Conservation (phyloP, 1,139 yeast species). For the Candida tropicalis region DNA sequence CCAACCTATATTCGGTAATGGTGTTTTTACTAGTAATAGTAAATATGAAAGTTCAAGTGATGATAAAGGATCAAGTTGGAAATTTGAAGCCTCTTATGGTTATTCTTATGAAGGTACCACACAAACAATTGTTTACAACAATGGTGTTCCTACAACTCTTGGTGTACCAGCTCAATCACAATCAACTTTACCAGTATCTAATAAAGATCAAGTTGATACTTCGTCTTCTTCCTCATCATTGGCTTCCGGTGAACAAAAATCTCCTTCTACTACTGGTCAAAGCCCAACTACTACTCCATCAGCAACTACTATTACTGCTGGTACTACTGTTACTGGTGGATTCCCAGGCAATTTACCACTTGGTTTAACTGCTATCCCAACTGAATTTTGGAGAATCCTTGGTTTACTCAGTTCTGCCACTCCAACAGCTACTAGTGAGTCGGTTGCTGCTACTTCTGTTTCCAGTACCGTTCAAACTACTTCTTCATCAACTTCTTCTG, state of each 20-base stretch:
- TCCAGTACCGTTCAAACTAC: neutral
- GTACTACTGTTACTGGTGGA: neutral
- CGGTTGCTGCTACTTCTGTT: neutral
- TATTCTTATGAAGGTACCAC: neutral
- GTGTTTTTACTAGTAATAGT: neutral
- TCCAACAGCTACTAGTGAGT: neutral
- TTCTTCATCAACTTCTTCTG: too few relatives aligned
- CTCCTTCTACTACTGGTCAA: neutral
- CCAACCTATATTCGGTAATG: constrained; percentile 9
- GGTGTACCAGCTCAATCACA: neutral
- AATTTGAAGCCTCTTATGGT: constrained; percentile 1
- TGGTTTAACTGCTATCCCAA: constrained; percentile 3
- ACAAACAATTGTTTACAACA: neutral
- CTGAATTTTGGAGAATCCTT: constrained; percentile 2
- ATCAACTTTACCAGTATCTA: neutral
- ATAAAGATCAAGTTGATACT: neutral
- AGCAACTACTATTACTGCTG: neutral
- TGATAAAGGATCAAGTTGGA: neutral
- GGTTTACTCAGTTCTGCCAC: neutral
- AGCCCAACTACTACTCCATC: neutral
- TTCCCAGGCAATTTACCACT: neutral
- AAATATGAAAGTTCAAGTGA: neutral
- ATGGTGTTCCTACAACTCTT: neutral
- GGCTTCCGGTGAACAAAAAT: neutral
- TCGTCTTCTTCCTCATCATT: neutral